Percentiles rank a stretch among this genome's conserved stretches.
Conservation (phyloP, 1,284 basidiomycete species). For the Sporisorium graminicola region DNA sequence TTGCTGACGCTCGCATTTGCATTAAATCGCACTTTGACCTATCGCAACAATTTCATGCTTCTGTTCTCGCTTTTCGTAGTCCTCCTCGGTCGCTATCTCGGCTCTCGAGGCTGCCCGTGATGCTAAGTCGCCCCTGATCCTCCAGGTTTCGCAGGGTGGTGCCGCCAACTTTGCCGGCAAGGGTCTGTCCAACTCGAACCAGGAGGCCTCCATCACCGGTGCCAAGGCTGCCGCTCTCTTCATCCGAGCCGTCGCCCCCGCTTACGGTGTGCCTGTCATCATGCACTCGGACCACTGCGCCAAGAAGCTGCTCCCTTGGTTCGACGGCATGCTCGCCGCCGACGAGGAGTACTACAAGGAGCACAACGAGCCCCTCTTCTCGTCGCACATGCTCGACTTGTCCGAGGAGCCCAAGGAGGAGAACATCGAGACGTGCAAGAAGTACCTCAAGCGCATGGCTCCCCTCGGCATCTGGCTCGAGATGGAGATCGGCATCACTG, state of each 20-base stretch:
- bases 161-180: slow-evolving; percentile 97
- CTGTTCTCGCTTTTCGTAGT: slow-evolving; percentile 17
- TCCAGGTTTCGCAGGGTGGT: slow-evolving; percentile 97
- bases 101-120: slow-evolving; percentile 72
- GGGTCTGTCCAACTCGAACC: slow-evolving; percentile 92
- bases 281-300: slow-evolving; percentile 99
- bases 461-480: slow-evolving; percentile 90
- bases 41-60: neutral
- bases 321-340: slow-evolving; percentile 98
- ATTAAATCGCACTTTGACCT: neutral
- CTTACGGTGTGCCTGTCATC: slow-evolving; percentile 80
- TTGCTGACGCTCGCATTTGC: slow-evolving; percentile 5
- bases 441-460: slow-evolving; percentile 97
- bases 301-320: slow-evolving; percentile 98
- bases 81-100: slow-evolving; percentile 65
- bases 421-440: slow-evolving; percentile 92
- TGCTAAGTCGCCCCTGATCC: slow-evolving; percentile 96
- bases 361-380: slow-evolving; percentile 92
- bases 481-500: slow-evolving; percentile 99
- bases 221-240: slow-evolving; percentile 93
- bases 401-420: slow-evolving; percentile 98
- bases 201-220: slow-evolving; percentile 94
- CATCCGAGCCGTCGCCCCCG: slow-evolving; percentile 82
- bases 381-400: slow-evolving; percentile 99
- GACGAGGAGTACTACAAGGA: slow-evolving; percentile 92